Evolutionary conservation across 1,139 yeast species (phyloP), one percentile per base, ranked within the genome.

Genomic region (Geotrichum bryndzae): DNA sequence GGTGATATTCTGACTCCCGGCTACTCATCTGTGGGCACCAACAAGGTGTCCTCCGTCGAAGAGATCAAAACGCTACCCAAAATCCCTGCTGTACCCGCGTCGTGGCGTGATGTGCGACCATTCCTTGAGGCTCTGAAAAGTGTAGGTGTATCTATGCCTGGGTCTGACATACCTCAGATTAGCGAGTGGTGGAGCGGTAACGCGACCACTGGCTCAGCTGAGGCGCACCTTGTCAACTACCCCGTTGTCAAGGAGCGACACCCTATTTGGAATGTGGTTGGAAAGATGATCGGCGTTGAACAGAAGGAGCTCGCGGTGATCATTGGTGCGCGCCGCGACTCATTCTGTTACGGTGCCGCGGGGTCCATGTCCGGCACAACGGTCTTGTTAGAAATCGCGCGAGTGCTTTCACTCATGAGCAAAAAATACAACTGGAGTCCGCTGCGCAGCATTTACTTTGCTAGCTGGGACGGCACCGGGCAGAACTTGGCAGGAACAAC

Each of bases 1-100:
- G 98, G 98, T 1, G 96, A 90, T 72, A 82, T 90, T 2, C 73
- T 89, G 35, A 82, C 88, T 1, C 96, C 96, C 0, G 96, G 95
- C 0, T 86, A 89, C 87, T 78, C 87, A 0, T 77, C 86, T 1
- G 75, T 77, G 13, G 65, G 70, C 27, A 65, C 69, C 13, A 65
- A 73, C 27, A 71, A 68, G 45, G 67, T 71, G 23, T 63, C 73
- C 2, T 78, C 76, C 22, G 78, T 84, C 76, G 75, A 78, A 13
- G 77, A 82, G 41, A 83, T 90, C 0, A 75, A 76, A 18, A 77
- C 82, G 54, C 78, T 89, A 2, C 88, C 96, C 0, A 80, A 83
- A 45, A 83, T 92, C 4, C 96, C 97, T 0, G 80, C 88, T 3
- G 78, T 89, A 0, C 92, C 97, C 0, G 77, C 90, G 8, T 86